Base-by-base conservation (phyloP, 2,329 filamentous ascomycete species). In the Tolypocladium album region DNA sequence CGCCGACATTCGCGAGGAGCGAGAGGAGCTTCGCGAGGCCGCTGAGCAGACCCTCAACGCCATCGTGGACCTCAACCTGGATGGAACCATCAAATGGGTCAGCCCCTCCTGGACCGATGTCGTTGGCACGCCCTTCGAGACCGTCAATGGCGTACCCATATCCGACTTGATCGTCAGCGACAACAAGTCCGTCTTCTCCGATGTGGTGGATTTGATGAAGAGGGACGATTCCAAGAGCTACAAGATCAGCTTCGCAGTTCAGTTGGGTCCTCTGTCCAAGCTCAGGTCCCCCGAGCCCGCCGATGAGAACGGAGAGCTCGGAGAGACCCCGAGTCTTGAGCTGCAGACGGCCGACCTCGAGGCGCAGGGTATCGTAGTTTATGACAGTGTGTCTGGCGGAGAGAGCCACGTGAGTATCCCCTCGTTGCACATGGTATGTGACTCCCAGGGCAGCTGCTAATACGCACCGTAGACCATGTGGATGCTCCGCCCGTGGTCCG, bases 281-380 rank as follows among this genome's bases (percentile, higher is more conserved):
- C 75, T 92, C 57, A 78, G 82, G 31, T 74, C 79, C 34, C 55
- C 77, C 64, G 75, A 78, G 27, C 70, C 71, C 39, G 67, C 76
- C 17, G 70, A 74, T 61, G 73, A 76, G 55, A 68, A 71, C 34
- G 74, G 74, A 50, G 67, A 71, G 55, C 68, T 71, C 36, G 74
- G 74, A 52, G 67, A 71, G 34, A n/a, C 56, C 68, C 76, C 34
- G 70, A 76, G 59, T 70, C 74, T 61, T 57, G 64, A 68, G 56
- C 63, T 66, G 60, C 80, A 73, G 60, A 63, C 85, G 45, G 80
- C 96, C 62, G 88, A 92, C 63, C 82, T 99, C 61, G 95, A 99
- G 76, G 95, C 90, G 8, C 94, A 99, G 75, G 94, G 94, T 27
- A 99, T 99, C 70, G 96, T 97, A 88, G 91, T 97, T 8, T 97